A percentile compares a stretch with the other conserved stretches of the same genome.
Conservation (phyloP, 352 stramenopile genomes). For the Globisporangium yorkense region DNA sequence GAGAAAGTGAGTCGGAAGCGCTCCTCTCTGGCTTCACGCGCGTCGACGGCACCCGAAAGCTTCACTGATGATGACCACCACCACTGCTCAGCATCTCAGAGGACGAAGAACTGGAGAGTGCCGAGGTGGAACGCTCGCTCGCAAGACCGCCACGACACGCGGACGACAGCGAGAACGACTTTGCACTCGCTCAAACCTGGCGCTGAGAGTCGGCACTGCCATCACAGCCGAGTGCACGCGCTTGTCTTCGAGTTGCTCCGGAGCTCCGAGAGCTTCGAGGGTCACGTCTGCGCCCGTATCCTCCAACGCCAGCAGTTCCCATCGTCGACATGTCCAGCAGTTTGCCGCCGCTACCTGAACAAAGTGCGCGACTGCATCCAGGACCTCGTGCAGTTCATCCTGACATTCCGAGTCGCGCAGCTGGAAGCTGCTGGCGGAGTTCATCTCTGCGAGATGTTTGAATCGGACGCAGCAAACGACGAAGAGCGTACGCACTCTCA, state of each 20-base stretch:
- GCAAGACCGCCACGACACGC: not conserved
- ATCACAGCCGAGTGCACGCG: not conserved
- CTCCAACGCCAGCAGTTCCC: conserved; percentile 6
- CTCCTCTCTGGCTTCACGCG: not conserved
- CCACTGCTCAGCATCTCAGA: not conserved
- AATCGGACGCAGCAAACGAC: not conserved
- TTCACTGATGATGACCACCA: not conserved
- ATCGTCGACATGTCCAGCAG: not conserved
- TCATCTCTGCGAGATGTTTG: not conserved
- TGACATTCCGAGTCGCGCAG: conserved; percentile 20
- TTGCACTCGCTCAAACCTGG: not conserved
- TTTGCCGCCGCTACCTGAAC: conserved; percentile 18
- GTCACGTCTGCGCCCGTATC: conserved; percentile 19
- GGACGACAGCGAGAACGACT: not conserved
- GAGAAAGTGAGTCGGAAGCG: not conserved
- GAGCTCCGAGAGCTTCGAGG: conserved; percentile 20
- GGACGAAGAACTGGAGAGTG: not conserved
- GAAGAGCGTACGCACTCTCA: not conserved
- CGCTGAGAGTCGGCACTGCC: not conserved
- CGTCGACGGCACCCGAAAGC: not conserved
- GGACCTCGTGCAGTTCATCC: conserved; percentile 30
- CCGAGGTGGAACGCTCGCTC: not conserved
- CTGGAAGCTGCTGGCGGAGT: not conserved
- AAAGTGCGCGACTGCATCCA: conserved; percentile 26
- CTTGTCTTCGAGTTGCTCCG: conserved; percentile 17